Base-by-base conservation (phyloP, 2,329 filamentous ascomycete genomes). In the Microdochium bolleyi region DNA sequence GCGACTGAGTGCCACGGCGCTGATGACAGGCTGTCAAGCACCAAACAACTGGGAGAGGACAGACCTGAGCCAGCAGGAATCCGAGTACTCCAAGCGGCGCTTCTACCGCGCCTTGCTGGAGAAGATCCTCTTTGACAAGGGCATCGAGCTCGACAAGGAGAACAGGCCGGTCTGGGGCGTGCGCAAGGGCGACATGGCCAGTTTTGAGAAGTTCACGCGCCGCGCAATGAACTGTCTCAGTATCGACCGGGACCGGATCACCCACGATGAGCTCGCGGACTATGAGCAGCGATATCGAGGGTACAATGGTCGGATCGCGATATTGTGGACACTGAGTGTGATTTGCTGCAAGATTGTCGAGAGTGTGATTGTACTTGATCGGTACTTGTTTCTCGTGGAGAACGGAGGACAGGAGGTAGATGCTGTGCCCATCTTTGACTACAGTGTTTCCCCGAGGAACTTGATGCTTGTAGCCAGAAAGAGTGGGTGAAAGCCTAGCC, bases 21-120 rank as follows among this genome's bases (percentile, higher is more conserved):
- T 68, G 13, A 68, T 68, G 65, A 63, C 62, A 2, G 65, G 59
- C 1, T 67, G 65, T 14, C 65, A 68, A 49, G 61, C 64, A 8
- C 65, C 65, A 1, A 64, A 64, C 49, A 68, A 66, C n/a, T 68
- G 65, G 65, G 57, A 57, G 38, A 58, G 55, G 50, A 48, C 59
- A 7, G 59, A 62, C 22, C 13, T 49, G 51, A 19, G 49, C 21
- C 51, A 46, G 9, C 52, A 51, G 19, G 53, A 51, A 30, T 64
- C 65, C 1, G 48, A 53, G 3, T 66, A 60, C 48, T 57, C 55
- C 1, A 64, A 55, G 22, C 57, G 63, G 2, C 63, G 62, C 16
- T 55, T 66, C 3, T 65, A 64, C 24, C 59, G 63, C 0, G 55
- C 59, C 3, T 56, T 66, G 2, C 44, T 66, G 13, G 62, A 66